A percentile compares a stretch with the other conserved stretches of the same genome.
Evolutionary conservation across 1,139 yeast species (phyloP).

Genomic region (Yamadazyma triangularis): DNA sequence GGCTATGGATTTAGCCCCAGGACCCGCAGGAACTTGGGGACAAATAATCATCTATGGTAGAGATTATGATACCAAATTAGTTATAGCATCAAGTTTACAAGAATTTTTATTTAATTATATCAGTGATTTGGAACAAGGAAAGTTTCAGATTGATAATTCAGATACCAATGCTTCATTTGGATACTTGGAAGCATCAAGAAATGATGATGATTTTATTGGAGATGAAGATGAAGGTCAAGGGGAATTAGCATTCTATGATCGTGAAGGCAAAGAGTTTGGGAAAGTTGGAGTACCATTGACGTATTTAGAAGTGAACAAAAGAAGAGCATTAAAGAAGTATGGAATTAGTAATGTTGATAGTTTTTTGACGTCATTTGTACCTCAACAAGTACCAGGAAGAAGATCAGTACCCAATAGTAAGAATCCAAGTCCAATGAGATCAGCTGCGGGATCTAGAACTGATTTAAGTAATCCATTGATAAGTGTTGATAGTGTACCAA

Average conservation of each 20-base stretch:
- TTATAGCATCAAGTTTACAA: constrained; percentile 51
- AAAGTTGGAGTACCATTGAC: constrained; percentile 32
- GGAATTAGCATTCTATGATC: constrained; percentile 34
- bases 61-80: constrained; percentile 59
- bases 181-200: constrained; percentile 27
- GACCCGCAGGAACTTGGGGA: constrained; percentile 57
- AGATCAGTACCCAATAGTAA: constrained; percentile 4
- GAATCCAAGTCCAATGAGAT: constrained; percentile 6
- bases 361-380: constrained; percentile 39
- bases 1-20: constrained; percentile 61
- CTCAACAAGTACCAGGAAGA: constrained; percentile 16
- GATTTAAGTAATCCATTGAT: constrained; percentile 23
- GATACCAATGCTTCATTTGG: constrained; percentile 29
- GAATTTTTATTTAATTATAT: constrained; percentile 49
- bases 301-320: constrained; percentile 51
- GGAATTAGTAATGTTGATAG: constrained; percentile 33
- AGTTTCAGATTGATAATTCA: constrained; percentile 46
- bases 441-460: constrained; percentile 10
- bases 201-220: constrained; percentile 43
- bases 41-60: constrained; percentile 62
- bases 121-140: constrained; percentile 51
- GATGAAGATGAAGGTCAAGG: constrained; percentile 48
- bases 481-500: constrained; percentile 33
- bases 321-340: constrained; percentile 42
- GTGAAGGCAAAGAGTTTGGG: constrained; percentile 31